Conservation (phyloP, 345 rosid species). For the Eucalyptus caleyi region DNA sequence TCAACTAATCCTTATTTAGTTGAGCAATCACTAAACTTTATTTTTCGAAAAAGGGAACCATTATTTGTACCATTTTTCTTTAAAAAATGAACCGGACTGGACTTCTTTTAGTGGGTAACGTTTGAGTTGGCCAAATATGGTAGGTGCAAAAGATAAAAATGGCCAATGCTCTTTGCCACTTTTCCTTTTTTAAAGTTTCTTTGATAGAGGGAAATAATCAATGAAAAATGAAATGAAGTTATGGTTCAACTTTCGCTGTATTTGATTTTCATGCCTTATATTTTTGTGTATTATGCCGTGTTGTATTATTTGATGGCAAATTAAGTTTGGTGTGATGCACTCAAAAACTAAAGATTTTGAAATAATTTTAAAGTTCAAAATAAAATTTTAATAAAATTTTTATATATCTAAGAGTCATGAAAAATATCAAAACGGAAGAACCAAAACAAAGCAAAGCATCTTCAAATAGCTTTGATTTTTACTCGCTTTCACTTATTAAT, state of each 20-base stretch:
- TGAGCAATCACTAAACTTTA: too few relatives aligned
- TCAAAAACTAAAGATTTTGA: too few relatives aligned
- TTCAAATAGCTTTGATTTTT: background rate
- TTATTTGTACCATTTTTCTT: background rate
- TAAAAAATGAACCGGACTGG: background rate
- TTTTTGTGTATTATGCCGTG: background rate
- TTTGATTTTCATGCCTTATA: background rate
- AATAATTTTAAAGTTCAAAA: too few relatives aligned
- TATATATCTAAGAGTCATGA: background rate
- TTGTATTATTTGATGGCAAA: too few relatives aligned
- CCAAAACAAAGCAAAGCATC: background rate
- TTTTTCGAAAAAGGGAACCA: too few relatives aligned
- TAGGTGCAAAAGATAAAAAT: background rate
- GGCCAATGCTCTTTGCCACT: background rate
- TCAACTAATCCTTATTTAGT: background rate
- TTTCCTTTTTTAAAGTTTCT: background rate
- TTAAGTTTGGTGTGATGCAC: background rate
- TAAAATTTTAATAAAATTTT: fast-evolving
- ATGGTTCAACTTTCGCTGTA: background rate
- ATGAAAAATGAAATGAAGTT: background rate
- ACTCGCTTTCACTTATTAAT: too few relatives aligned
- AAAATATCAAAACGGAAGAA: background rate
- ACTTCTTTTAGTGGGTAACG: background rate
- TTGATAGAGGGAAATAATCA: background rate
- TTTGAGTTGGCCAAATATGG: background rate